Base-by-base conservation (phyloP, 129 eudicot species). In the Pittosporum tobira region DNA sequence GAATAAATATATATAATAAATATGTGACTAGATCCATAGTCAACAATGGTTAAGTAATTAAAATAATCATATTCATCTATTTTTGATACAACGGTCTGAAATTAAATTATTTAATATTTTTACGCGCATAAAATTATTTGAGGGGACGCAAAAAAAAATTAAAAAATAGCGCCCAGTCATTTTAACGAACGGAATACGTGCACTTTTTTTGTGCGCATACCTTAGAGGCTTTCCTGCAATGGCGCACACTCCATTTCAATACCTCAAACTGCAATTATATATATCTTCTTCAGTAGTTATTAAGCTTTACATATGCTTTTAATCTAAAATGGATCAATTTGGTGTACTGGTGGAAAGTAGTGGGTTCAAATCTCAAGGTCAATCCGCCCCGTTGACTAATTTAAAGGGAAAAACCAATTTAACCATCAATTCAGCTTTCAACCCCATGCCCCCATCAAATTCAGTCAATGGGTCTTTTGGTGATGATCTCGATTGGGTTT, bases 311-410 rank as follows among this genome's bases (percentile, higher is more conserved):
- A 31, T 31, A 31, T 31, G 16, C 2, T 13, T 19, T 7, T 15
- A 18, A 25, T 34, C n/a, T 20, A 16, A 43, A 29, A 88, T 88
- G 96, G 96, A 88, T 63, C 75, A 88, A 75, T 88, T 88, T 72
- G 96, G 87, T 50, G 96, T 79, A 45, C 72, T 88, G 77, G 96
- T 88, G 1, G 85, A 84, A 62, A 84, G 88, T 62, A 84, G 78
- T 44, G 96, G 96, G 37, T 81, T 88, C 79, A 88, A 77, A 64
- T 68, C 93, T 18, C 74, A 77, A 19, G 81, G 77, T 0, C 79
- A 67, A 77, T 89, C 97, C 24, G 81, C 88, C 65, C 97, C 97
- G n/a, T 74, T 89, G 71, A 83, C 95, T 49, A 76, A 82, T 75
- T 62, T 79, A 57, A 81, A 89, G 64, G 55, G 51, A 65, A 50